Base-by-base conservation (phyloP, 345 rosid genomes). In the Syzygium aqueum region DNA sequence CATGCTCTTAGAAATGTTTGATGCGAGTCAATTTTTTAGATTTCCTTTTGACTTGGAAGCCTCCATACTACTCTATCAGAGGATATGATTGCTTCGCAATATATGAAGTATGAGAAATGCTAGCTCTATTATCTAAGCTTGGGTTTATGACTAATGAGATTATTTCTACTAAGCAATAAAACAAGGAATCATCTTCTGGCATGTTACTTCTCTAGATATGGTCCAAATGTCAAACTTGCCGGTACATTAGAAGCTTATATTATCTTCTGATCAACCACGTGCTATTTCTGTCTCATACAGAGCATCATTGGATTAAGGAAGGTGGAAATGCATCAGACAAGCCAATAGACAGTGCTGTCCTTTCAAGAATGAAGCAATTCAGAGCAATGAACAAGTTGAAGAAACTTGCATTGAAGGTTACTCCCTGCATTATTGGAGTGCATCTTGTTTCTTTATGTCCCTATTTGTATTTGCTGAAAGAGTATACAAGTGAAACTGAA, bases 341-440 rank as follows among this genome's bases (percentile, higher is more conserved):
- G 93, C 98, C 96, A 46, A 92, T 97, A 87, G 99, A 95, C 67
- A 95, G 90, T 89, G 99, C 99, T 23, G 99, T 96, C 53, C 95
- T 97, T 53, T 93, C 95, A 43, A 94, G 99, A 90, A 94, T 97
- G 99, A 97, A 96, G 91, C 99, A 96, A 87, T 97, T 97, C 92
- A 93, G 98, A 90, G 96, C 94, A 54, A 96, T 97, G 99, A 96
- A 97, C 94, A 95, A 97, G 91, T 92, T 97, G 54, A 96, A 95
- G 94, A 95, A 95, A 91, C 98, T 97, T 84, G 99, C 99, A 51
- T 83, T 96, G 86, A 96, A 97, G 97, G 99, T 94, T 89, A 88
- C 46, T 51, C 84, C 50, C 53, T 28, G 37, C 22, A 63, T 19
- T 63, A 63, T 40, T 85, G 27, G 50, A 16, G 16, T 2, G 40